Base-by-base conservation (phyloP, 2,329 filamentous ascomycete species). In the Epichloe aotearoae region DNA sequence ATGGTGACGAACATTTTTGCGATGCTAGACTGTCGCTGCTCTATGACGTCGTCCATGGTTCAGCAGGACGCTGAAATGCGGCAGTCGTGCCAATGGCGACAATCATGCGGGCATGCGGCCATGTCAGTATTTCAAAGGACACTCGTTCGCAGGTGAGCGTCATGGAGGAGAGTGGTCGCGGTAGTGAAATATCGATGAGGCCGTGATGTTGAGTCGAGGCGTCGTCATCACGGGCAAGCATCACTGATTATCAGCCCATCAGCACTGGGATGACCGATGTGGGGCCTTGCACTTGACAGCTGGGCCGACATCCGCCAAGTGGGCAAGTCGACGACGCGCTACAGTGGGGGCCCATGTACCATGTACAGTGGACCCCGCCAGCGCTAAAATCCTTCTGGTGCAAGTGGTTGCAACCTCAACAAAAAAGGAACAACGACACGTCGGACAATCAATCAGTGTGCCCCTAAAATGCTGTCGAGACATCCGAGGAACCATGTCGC, bases 11-110 rank as follows among this genome's bases (percentile, higher is more conserved):
- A 60, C 57, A 56, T 55, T 57, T 67, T 67, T 50, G 66, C 63
- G 58, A 63, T 64, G 56, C 64, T 64, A 39, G 62, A 60, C 52
- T 63, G 64, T 56, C 61, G 63, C 53, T 60, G 58, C 49, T 53
- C 53, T 41, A 54, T 53, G 53, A 57, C 53, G 54, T 59, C 55
- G 59, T 63, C 62, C 64, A 64, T 64, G 63, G 59, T 56, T 30
- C 47, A 44, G 61, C 59, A 57, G 54, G 44, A 46, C 37, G 46
- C 50, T 46, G 36, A 47, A 26, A 7, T 30, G 41, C 33, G 20
- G 15, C 49, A 19, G 46, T 15, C 14, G 42, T 23, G 34, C 10
- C 33, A 34, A 15, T 33, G 30, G 37, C 51, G 34, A 43, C 39
- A 40, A 36, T 51, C 38, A 43, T 45, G 43, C 38, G 39, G 43